These are phyloP conservation scores for Auricularia sp. DNA, from an alignment of 768 basidiomycete species.

Conservation along the genomic window DNA sequence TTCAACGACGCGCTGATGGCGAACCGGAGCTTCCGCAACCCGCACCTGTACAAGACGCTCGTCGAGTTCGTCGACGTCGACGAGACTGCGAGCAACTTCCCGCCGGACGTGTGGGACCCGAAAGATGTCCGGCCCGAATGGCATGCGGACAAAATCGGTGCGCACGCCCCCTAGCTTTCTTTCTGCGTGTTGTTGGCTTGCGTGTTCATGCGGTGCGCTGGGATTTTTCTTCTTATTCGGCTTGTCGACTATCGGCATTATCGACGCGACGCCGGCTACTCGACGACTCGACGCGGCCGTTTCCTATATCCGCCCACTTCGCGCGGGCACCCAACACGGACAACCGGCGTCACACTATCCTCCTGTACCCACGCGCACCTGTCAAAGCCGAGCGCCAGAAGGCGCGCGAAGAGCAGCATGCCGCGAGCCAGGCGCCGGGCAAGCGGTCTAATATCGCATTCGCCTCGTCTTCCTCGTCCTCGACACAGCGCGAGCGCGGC, in stretches of 20 bases:
- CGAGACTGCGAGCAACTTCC: constrained; percentile 80
- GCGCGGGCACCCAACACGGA: no score
- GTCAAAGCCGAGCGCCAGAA: constrained; percentile 54
- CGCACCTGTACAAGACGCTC: constrained; percentile 89
- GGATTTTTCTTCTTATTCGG: constrained; percentile 1
- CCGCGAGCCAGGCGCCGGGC: constrained; percentile 39
- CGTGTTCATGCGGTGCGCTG: background rate
- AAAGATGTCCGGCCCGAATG: constrained; percentile 53
- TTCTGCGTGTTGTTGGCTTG: background rate
- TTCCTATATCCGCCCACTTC: background rate
- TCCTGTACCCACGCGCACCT: constrained; percentile 1
- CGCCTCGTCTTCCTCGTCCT: constrained; percentile 21
- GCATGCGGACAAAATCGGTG: constrained; percentile 73
- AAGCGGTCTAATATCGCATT: constrained; percentile 61
- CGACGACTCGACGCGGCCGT: background rate
- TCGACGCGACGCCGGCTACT: background rate
- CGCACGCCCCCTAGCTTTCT: constrained; percentile 19
- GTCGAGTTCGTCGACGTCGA: constrained; percentile 92
- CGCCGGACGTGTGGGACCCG: constrained; percentile 64
- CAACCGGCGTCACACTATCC: background rate
- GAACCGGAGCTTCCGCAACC: constrained; percentile 89
- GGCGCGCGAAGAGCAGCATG: constrained; percentile 49
- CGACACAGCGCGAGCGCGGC: background rate
- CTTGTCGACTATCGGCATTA: background rate
- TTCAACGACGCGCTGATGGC: constrained; percentile 95